Base-by-base conservation (phyloP, 2,329 filamentous ascomycete genomes). In the Chrysoporthe austroafricana region DNA sequence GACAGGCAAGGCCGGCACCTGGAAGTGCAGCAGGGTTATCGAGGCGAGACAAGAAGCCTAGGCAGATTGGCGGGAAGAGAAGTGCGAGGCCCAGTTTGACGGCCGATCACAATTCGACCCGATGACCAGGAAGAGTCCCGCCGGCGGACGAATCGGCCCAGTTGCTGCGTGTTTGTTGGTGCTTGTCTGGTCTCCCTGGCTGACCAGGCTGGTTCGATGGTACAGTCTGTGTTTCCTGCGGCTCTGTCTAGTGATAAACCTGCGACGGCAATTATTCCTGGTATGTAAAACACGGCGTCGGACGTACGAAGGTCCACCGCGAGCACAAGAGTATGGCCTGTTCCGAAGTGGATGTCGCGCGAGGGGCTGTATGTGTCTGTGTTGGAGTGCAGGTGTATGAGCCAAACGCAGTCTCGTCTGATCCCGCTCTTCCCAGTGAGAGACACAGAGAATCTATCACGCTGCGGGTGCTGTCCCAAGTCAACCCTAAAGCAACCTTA, bases 151-250 rank as follows among this genome's bases (percentile, higher is more conserved):
- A 61, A 21, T 67, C 62, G 64, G 48, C 11, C 48, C 57, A 64
- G 50, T 50, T 43, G 56, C 39, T 50, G 61, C 26, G 57, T 48
- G 61, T 67, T 62, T 67, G 64, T 63, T 56, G 56, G 34, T 62
- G 48, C 57, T 62, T 58, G 61, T 64, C 66, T 67, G 64, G 52
- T 62, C 57, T 62, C 56, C 56, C 64, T 64, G 61, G 62, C 62
- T 67, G 52, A 34, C 58, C 26, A 39, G 66, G 62, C 59, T 67
- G 68, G 39, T 18, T 64, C 58, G 64, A 69, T 66, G 64, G 64
- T 63, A 66, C 64, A 32, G 61, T 50, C 65, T 67, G 68, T 69
- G 65, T 67, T 44, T 64, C 65, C 68, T 44, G 62, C 50, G 61
- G 62, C 62, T 65, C 65, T 65, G 63, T 52, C 46, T 60, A 67